Base-by-base conservation (phyloP, 768 basidiomycete species). In the Pisolithus orientalis region DNA sequence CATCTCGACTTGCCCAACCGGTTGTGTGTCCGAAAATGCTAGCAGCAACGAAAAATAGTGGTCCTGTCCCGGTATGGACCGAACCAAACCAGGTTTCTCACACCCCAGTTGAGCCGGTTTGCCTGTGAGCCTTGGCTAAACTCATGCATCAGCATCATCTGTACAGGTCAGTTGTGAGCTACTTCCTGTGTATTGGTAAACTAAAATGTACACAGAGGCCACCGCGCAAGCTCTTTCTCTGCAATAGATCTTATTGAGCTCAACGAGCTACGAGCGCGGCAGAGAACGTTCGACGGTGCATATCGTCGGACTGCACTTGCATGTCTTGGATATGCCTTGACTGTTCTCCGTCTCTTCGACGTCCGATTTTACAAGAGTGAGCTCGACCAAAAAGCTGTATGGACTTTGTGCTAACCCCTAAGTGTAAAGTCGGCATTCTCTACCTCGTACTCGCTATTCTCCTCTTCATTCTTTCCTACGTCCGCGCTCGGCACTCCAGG, bases 201-300 rank as follows among this genome's bases (percentile, higher is more conserved):
- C 17, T 14, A 14, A 14, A 31, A 16, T 24, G 25, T 48, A 14
- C 11, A 6, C 50, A 78, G 76, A 53, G 75, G 77, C 0, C 78
- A 79, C 50, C 70, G 74, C 31, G 67, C 72, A 11, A 53, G 75
- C 44, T 84, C 82, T 1, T 84, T 82, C 57, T 60, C 72, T 7
- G 70, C 82, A 1, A 59, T 71, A 16, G 83, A 85, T 57, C 53
- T 82, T 31, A 75, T 72, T 48, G 82, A 85, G 62, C 77, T 85
- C 49, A 81, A 81, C 24, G 90, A 93, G 63, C 67, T 93, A 16
- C 78, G 90, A 13, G 90, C 90, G 1, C 76, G 89, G 28, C 83
- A 88, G 57, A 76, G 90, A 39, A 93, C 90, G 0, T 91, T 90
- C 62, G 80, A 91, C 49, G 90, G 88, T 14, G 87, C 90, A 13